Conservation (phyloP, 495 filamentous ascomycete genomes). For the Lasiosphaeriaceae sp. region DNA sequence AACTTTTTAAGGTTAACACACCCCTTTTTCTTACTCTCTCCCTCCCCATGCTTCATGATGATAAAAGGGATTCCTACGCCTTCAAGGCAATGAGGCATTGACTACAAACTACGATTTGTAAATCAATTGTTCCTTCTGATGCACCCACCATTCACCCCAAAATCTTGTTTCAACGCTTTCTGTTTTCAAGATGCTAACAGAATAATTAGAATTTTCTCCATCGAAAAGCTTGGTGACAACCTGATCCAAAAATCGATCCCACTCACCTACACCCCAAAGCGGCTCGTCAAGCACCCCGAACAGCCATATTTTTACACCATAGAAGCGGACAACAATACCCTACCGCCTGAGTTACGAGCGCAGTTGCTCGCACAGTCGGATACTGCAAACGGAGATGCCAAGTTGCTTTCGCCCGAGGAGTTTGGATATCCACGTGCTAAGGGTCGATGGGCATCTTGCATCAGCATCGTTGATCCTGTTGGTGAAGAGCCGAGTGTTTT, state of each 20-base stretch:
- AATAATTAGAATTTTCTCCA: slow-evolving; percentile 72
- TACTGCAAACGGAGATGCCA: slow-evolving; percentile 65
- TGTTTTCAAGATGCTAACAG: slow-evolving; percentile 18
- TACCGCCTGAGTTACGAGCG: slow-evolving; percentile 68
- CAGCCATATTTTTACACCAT: slow-evolving; percentile 88
- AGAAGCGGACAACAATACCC: slow-evolving; percentile 85
- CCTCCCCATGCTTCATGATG: slow-evolving; percentile 58
- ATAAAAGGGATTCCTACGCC: slow-evolving; percentile 52
- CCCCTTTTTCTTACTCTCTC: slow-evolving; percentile 6
- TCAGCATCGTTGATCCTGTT: slow-evolving; percentile 83
- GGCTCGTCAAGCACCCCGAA: slow-evolving; percentile 83
- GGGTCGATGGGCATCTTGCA: slow-evolving; percentile 92
- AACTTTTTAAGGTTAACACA: slow-evolving; percentile 77
- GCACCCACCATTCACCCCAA: slow-evolving; percentile 32
- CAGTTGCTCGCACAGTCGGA: slow-evolving; percentile 63
- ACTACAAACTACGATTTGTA: slow-evolving; percentile 22
- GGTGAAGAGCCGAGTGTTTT: slow-evolving; percentile 63
- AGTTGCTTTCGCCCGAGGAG: slow-evolving; percentile 68
- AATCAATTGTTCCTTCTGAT: slow-evolving; percentile 57
- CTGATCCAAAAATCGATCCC: slow-evolving; percentile 84
- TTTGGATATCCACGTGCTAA: slow-evolving; percentile 83
- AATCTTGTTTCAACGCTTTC: slow-evolving; percentile 1
- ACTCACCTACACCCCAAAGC: slow-evolving; percentile 85
- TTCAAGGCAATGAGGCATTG: slow-evolving; percentile 41
- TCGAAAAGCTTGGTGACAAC: slow-evolving; percentile 81